phyloP scores from a whole-genome alignment of 441 rosid genomes.

The Viola pubescens region DNA sequence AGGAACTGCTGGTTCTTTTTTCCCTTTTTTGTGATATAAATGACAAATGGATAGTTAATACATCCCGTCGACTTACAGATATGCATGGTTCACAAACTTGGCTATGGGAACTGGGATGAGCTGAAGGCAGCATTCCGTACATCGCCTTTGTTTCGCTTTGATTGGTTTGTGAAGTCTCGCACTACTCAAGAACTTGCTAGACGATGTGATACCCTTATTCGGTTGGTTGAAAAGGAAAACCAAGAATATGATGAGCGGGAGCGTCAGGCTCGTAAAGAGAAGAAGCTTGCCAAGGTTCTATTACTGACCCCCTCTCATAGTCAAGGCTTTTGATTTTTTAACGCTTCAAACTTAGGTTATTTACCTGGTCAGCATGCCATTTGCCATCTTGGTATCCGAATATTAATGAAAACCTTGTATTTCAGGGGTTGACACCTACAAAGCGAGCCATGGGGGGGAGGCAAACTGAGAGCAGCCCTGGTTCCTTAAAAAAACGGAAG shows the following conservation, averaged over 20 bases:
- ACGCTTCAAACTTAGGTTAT: no score
- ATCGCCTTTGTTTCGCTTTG: slow-evolving; percentile 80
- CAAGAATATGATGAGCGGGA: slow-evolving; percentile 95
- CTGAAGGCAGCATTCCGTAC: slow-evolving; percentile 85
- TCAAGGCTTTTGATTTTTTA: no score
- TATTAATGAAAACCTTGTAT: neutral
- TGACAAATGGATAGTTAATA: no score
- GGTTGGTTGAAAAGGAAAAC: slow-evolving; percentile 98
- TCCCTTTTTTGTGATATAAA: no score
- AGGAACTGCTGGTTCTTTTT: neutral
- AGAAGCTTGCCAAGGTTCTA: slow-evolving; percentile 89
- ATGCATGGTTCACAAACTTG: slow-evolving; percentile 98
- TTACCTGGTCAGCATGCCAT: neutral
- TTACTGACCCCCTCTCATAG: neutral
- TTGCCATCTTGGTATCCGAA: neutral
- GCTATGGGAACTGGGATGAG: slow-evolving; percentile 99
- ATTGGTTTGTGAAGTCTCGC: slow-evolving; percentile 97
- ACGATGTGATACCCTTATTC: slow-evolving; percentile 92
- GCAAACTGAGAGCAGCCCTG: slow-evolving; percentile 62
- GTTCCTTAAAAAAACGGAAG: slow-evolving; percentile 63
- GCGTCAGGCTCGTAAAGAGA: slow-evolving; percentile 95
- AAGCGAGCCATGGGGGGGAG: slow-evolving; percentile 64
- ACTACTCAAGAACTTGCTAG: slow-evolving; percentile 89
- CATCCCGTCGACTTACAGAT: slow-evolving; percentile 33
- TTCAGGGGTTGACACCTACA: slow-evolving; percentile 74